Percentiles rank a stretch among this genome's conserved stretches.
These are phyloP conservation scores for Candida nemodendra DNA, from an alignment of 805 yeast genomes.

Conservation along the genomic window DNA sequence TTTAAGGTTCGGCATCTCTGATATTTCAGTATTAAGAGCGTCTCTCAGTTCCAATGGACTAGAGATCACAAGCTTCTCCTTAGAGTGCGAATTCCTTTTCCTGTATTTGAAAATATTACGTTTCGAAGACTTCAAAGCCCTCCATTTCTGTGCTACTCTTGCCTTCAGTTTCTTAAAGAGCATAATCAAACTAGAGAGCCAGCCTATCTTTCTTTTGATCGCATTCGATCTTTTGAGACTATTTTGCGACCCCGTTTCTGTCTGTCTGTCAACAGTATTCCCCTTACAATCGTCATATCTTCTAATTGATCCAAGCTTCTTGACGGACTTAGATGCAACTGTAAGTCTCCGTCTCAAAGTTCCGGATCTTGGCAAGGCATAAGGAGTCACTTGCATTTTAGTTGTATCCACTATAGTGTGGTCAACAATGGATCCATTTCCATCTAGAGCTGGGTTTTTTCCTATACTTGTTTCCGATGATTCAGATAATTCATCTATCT, in stretches of 20 bases:
- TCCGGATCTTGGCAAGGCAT: slow-evolving; percentile 7
- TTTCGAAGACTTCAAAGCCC: slow-evolving; percentile 13
- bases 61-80: background rate
- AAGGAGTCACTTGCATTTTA: slow-evolving; percentile 7
- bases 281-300: slow-evolving; percentile 1
- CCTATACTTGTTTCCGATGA: no score
- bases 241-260: background rate
- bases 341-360: slow-evolving; percentile 15
- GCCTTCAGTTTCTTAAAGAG: slow-evolving; percentile 15
- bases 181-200: slow-evolving; percentile 22
- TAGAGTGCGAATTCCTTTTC: background rate
- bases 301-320: slow-evolving; percentile 1
- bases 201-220: slow-evolving; percentile 30
- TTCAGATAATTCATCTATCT: no score
- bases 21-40: background rate
- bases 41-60: background rate
- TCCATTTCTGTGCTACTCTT: slow-evolving; percentile 19
- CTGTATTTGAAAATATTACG: background rate
- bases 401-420: slow-evolving; percentile 5
- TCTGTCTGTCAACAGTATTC: background rate
- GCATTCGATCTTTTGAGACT: slow-evolving; percentile 32
- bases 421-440: no score
- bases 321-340: slow-evolving; percentile 11
- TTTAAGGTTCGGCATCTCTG: background rate
- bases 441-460: no score